Percentiles rank a stretch among this genome's conserved stretches.
These are phyloP conservation scores for Eustoma russellianum DNA, from an alignment of 257 asterid species.

Conservation along the genomic window DNA sequence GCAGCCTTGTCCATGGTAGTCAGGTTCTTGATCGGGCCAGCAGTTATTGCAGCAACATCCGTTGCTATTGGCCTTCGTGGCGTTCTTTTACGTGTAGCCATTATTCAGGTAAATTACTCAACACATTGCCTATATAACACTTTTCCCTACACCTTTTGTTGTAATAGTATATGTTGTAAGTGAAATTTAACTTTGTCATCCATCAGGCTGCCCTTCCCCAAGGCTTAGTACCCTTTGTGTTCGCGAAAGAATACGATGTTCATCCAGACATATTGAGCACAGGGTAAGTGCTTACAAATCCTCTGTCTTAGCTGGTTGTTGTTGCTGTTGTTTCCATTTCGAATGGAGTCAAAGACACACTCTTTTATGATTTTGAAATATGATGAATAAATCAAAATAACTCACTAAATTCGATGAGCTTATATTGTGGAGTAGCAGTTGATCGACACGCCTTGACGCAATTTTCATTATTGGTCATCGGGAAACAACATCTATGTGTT, in stretches of 20 bases:
- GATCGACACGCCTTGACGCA: too few relatives aligned
- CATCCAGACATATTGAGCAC: slow-evolving; percentile 89
- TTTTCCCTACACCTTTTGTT: background rate
- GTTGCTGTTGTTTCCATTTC: too few relatives aligned
- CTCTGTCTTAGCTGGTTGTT: too few relatives aligned
- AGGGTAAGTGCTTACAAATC: slow-evolving; percentile 43
- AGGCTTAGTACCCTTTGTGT: slow-evolving; percentile 85
- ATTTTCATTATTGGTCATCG: too few relatives aligned
- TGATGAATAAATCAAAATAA: too few relatives aligned
- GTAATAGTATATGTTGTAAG: background rate
- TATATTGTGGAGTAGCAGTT: too few relatives aligned
- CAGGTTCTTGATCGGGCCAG: slow-evolving; percentile 90
- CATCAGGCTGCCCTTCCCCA: slow-evolving; percentile 93
- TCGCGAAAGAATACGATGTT: slow-evolving; percentile 82
- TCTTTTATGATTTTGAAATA: too few relatives aligned
- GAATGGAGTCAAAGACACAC: too few relatives aligned
- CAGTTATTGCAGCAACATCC: slow-evolving; percentile 91
- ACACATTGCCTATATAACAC: background rate
- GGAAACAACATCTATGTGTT: too few relatives aligned
- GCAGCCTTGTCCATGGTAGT: slow-evolving; percentile 93
- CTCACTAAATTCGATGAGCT: too few relatives aligned
- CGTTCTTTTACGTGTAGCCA: slow-evolving; percentile 71
- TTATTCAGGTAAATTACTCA: slow-evolving; percentile 54
- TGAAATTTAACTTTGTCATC: slow-evolving; percentile 6
- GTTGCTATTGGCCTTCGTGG: slow-evolving; percentile 86